Base-by-base conservation (phyloP, 768 basidiomycete genomes). In the Tricholoma sp. region DNA sequence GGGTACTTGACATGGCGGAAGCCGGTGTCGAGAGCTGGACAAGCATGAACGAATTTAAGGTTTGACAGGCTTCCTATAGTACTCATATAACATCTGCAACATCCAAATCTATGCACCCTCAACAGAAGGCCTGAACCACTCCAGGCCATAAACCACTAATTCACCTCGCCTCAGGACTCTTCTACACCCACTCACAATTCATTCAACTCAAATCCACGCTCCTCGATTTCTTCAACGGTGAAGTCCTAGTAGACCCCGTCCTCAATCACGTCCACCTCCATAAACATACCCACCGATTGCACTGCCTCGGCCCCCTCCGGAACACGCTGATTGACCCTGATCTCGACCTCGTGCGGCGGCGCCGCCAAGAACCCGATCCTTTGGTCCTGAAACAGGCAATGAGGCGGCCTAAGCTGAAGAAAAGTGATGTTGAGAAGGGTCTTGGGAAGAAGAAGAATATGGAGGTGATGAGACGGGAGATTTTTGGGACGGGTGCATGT, bases 401-500 rank as follows among this genome's bases (percentile, higher is more conserved):
- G 79, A 89, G 77, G 68, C 78, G 86, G 57, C 89, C 91, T 13
- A 97, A 95, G 76, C 62, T 98, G 59, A 90, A 89, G 76, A 94
- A 96, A 77, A 80, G 79, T 57, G 91, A 94, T 34, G 74, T 96
- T 49, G 92, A 91, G 74, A 84, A 80, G 68, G 93, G 94, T 0
- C 66, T 93, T 9, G 93, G 91, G n/a, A 91, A 90, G 80, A 83
- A 80, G 72, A 95, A 94, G 83, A 99, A 99, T 68, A 68, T 93
- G 72, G 93, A 94, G 76, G 91, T 94, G 96, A 99, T 76, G 93
- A 91, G 71, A 97, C 98, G 96, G 97, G 97, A 55, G 92, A 99
- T 68, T 70, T 94, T 72, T 81, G 96, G 97, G 95, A 42, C 80
- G 85, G 57, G 83, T 99, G 31, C 95, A 98, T 71, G 72, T 98